Evolutionary conservation across 2,329 filamentous ascomycete species (phyloP).

Genomic region (Nectriaceae sp.): DNA sequence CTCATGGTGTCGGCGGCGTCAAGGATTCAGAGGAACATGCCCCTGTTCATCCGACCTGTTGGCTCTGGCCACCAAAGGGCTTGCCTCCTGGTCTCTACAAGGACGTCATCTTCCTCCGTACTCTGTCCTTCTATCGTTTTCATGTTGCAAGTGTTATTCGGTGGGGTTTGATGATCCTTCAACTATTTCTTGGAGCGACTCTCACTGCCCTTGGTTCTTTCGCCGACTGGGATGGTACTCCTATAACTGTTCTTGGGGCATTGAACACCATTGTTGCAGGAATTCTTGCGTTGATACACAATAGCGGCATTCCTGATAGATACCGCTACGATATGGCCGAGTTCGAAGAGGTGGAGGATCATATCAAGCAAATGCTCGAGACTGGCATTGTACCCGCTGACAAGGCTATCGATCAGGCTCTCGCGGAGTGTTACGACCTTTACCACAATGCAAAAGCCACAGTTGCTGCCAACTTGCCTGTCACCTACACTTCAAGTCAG

Average conservation of each 20-base stretch:
- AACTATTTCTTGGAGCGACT: slow-evolving; percentile 50
- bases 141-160: slow-evolving; percentile 43
- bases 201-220: slow-evolving; percentile 53
- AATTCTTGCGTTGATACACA: slow-evolving; percentile 53
- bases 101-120: slow-evolving; percentile 47
- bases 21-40: slow-evolving; percentile 45
- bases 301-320: slow-evolving; percentile 54
- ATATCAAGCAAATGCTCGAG: slow-evolving; percentile 52
- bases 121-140: slow-evolving; percentile 47
- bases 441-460: slow-evolving; percentile 49
- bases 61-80: slow-evolving; percentile 48
- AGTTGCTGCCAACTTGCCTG: slow-evolving; percentile 49
- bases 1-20: slow-evolving; percentile 49
- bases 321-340: slow-evolving; percentile 52
- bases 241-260: slow-evolving; percentile 52
- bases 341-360: slow-evolving; percentile 51
- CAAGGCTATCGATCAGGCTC: slow-evolving; percentile 46
- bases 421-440: slow-evolving; percentile 49
- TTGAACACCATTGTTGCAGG: slow-evolving; percentile 53
- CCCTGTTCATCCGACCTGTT: slow-evolving; percentile 43
- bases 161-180: slow-evolving; percentile 50
- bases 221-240: slow-evolving; percentile 36
- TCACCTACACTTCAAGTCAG: slow-evolving; percentile 38
- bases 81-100: slow-evolving; percentile 52
- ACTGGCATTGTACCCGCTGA: slow-evolving; percentile 46